Percentiles rank a stretch among this genome's conserved stretches.
These are phyloP conservation scores for Oryza nivara DNA, from an alignment of 176 grass and related monocot genomes.

Conservation along the genomic window DNA sequence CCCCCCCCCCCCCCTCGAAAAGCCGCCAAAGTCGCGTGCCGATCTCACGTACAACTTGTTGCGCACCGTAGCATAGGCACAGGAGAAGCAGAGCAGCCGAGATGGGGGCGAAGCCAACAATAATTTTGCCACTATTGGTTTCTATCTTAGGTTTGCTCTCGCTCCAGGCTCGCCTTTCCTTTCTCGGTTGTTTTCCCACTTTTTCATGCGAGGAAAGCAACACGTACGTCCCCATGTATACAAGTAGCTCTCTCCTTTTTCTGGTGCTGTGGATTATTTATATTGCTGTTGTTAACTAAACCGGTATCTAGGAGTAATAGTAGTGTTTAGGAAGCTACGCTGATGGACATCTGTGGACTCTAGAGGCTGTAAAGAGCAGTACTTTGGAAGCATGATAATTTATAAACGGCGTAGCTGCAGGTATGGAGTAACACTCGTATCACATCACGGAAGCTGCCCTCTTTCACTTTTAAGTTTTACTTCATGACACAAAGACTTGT, in stretches of 20 bases:
- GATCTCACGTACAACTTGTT: slow-evolving; percentile 55
- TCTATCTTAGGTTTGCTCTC: slow-evolving; percentile 23
- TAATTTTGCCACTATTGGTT: slow-evolving; percentile 50
- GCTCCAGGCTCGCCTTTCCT: neutral
- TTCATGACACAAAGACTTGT: neutral
- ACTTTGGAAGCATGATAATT: neutral
- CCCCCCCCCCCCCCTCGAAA: slow-evolving; percentile 30
- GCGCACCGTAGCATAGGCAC: slow-evolving; percentile 1
- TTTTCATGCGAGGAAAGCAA: slow-evolving; percentile 37
- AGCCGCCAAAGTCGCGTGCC: slow-evolving; percentile 50
- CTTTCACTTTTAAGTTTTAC: neutral
- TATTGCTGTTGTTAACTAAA: neutral
- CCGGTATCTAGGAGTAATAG: neutral
- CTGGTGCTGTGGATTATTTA: neutral
- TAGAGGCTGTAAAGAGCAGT: neutral
- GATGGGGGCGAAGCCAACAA: slow-evolving; percentile 23
- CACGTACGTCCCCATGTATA: neutral
- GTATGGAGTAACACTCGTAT: neutral
- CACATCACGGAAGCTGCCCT: neutral
- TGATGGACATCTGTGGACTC: neutral
- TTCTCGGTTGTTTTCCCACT: slow-evolving; percentile 28
- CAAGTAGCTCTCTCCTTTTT: neutral
- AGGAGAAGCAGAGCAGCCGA: slow-evolving; percentile 13
- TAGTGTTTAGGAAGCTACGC: neutral
- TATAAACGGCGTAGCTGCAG: neutral